Evolutionary conservation across 495 filamentous ascomycete genomes (phyloP).

Genomic region (Chaetomidium leptoderma): DNA sequence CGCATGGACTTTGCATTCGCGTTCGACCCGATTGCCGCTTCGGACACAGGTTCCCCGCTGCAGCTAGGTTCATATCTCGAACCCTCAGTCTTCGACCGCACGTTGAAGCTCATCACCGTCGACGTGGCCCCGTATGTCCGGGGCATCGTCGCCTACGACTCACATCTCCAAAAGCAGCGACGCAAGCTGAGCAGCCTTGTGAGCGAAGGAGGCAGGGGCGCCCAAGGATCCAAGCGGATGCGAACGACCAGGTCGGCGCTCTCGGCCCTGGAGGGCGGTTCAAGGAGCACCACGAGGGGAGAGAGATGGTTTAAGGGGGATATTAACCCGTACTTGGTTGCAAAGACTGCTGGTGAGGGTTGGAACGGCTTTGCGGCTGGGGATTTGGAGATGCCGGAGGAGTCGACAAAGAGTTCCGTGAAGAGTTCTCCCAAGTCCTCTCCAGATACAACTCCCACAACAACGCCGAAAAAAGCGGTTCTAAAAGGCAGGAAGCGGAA

Average conservation of each 20-base stretch:
- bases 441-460: constrained; percentile 6
- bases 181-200: constrained; percentile 58
- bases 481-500: constrained; percentile 18
- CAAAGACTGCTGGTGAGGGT: constrained; percentile 59
- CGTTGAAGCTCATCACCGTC: constrained; percentile 55
- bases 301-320: constrained; percentile 76
- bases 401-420: neutral
- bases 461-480: constrained; percentile 4
- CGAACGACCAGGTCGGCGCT: constrained; percentile 75
- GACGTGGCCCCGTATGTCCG: constrained; percentile 86
- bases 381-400: neutral
- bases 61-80: constrained; percentile 39
- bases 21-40: constrained; percentile 54
- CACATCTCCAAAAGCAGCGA: constrained; percentile 62
- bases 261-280: constrained; percentile 77
- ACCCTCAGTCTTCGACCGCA: constrained; percentile 69
- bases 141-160: constrained; percentile 70
- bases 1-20: constrained; percentile 47
- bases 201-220: constrained; percentile 44
- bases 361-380: constrained; percentile 54
- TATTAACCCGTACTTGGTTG: constrained; percentile 58
- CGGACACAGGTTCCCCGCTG: constrained; percentile 35
- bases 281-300: constrained; percentile 62
- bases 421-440: constrained; percentile 7
- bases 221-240: constrained; percentile 56